Percentiles rank a stretch among this genome's conserved stretches.
Conservation (phyloP, 768 basidiomycete genomes). For the Boletus subparvulus region DNA sequence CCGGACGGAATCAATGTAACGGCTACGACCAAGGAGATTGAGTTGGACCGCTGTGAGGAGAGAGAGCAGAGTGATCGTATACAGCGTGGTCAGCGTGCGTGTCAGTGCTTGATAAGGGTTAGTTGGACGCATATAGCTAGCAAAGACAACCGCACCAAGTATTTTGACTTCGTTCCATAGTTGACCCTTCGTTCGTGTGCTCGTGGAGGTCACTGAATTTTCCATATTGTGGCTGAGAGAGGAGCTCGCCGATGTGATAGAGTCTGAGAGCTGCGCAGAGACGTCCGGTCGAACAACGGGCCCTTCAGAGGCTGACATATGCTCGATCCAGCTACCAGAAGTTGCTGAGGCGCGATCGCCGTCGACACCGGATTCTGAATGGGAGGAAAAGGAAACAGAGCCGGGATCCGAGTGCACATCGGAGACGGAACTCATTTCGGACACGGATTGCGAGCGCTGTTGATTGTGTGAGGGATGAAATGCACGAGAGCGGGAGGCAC, state of each 20-base stretch:
- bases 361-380: conserved; percentile 37
- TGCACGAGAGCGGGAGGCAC: conserved; percentile 26
- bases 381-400: conserved; percentile 41
- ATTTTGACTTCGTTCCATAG: conserved; percentile 94
- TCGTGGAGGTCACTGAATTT: conserved; percentile 8
- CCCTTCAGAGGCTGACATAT: conserved; percentile 29
- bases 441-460: conserved; percentile 32
- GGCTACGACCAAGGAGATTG: conserved; percentile 75
- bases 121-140: neutral
- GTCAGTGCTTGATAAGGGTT: conserved; percentile 64
- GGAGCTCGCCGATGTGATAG: conserved; percentile 40
- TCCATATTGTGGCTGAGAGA: conserved; percentile 26
- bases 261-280: conserved; percentile 37
- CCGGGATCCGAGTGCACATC: conserved; percentile 47
- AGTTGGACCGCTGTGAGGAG: conserved; percentile 88
- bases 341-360: conserved; percentile 38
- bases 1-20: conserved; percentile 71
- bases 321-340: conserved; percentile 47
- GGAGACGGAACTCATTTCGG: conserved; percentile 38
- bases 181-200: conserved; percentile 65
- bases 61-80: conserved; percentile 80
- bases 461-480: conserved; percentile 8
- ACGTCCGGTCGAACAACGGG: conserved; percentile 4
- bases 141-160: conserved; percentile 51
- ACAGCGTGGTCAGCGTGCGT: conserved; percentile 80